These are phyloP conservation scores for Nitzschia sp. DNA, from an alignment of 108 stramenopile species.

Conservation along the genomic window DNA sequence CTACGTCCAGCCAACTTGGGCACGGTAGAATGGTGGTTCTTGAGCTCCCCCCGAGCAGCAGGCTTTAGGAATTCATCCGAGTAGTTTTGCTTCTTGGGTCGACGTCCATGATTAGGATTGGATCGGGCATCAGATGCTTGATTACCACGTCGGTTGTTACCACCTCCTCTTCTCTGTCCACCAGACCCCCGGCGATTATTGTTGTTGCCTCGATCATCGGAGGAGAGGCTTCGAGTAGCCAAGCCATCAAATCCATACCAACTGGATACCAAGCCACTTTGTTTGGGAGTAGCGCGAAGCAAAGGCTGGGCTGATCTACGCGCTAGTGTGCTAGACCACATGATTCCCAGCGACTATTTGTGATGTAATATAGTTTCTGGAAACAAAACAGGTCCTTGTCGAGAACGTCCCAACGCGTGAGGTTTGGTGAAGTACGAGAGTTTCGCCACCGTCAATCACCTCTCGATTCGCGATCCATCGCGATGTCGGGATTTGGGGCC, in stretches of 20 bases:
- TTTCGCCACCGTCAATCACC: not conserved
- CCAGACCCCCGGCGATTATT: not conserved
- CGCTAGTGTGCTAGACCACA: not conserved
- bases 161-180: not conserved
- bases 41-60: slow-evolving; percentile 48
- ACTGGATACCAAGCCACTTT: not conserved
- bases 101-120: not conserved
- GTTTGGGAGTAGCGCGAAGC: not conserved
- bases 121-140: no score
- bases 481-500: not conserved
- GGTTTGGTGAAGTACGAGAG: no score
- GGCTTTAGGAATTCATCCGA: slow-evolving; percentile 39
- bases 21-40: slow-evolving; percentile 57
- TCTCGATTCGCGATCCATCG: not conserved
- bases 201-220: slow-evolving; percentile 1
- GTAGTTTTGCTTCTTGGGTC: slow-evolving; percentile 42
- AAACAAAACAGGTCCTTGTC: not conserved
- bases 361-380: not conserved
- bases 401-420: no score
- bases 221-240: not conserved
- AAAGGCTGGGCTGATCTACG: slow-evolving; percentile 7
- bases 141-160: slow-evolving; percentile 15
- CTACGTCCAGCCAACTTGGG: slow-evolving; percentile 65
- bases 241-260: not conserved
- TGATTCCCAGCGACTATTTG: not conserved